Evolutionary conservation across 2,329 filamentous ascomycete species (phyloP).

Genomic region (Trichoderma sp.): DNA sequence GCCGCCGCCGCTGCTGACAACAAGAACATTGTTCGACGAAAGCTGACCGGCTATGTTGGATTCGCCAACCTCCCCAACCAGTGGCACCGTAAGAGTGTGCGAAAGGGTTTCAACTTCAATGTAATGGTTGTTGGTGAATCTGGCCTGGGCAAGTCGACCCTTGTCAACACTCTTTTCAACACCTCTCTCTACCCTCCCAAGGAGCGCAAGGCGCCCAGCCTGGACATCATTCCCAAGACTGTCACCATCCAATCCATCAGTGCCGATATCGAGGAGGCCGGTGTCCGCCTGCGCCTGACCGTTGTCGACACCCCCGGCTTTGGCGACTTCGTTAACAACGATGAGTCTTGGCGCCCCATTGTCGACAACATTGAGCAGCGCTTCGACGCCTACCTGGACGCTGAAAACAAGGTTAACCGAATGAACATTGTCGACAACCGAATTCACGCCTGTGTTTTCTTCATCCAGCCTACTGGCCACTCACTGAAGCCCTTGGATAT

Average conservation of each 20-base stretch:
- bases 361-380: slow-evolving; percentile 99
- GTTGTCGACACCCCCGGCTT: slow-evolving; percentile 98
- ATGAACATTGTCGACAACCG: slow-evolving; percentile 99
- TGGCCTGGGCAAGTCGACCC: slow-evolving; percentile 96
- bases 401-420: slow-evolving; percentile 99
- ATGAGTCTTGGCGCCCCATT: slow-evolving; percentile 98
- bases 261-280: slow-evolving; percentile 97
- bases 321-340: slow-evolving; percentile 99
- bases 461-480: slow-evolving; percentile 98
- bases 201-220: slow-evolving; percentile 95
- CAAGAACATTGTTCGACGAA: slow-evolving; percentile 96
- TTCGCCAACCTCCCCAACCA: slow-evolving; percentile 99
- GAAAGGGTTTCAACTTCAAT: slow-evolving; percentile 99
- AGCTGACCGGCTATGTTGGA: slow-evolving; percentile 97
- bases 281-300: slow-evolving; percentile 91
- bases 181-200: slow-evolving; percentile 97
- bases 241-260: slow-evolving; percentile 94
- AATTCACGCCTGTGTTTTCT: slow-evolving; percentile 98
- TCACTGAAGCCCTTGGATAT: slow-evolving; percentile 98
- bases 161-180: slow-evolving; percentile 99
- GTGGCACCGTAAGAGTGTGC: slow-evolving; percentile 99
- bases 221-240: slow-evolving; percentile 98
- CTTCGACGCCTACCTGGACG: slow-evolving; percentile 96
- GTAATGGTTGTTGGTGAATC: slow-evolving; percentile 99
- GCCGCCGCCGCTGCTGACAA: slow-evolving; percentile 65